Evolutionary conservation across 352 stramenopile genomes (phyloP), one percentile per base, ranked within the genome.

Genomic region (Pythium brassicae): DNA sequence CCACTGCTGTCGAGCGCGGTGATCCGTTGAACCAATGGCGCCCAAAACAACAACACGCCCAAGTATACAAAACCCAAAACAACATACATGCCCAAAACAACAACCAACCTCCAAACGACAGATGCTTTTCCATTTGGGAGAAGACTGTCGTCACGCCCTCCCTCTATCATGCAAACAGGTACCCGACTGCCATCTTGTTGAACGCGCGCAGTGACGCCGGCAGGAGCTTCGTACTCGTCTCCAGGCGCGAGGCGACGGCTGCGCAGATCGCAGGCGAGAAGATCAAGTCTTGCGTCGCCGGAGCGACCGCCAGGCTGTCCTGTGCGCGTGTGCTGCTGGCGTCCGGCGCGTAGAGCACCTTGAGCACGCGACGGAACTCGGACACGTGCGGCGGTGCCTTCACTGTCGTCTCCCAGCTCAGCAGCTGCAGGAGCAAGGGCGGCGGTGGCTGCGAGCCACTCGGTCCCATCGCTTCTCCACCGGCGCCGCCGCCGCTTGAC

Each of bases 381-480:
- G 23, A 49, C 4, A 46, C 54, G 39, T 53, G 42, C 7, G 68
- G 52, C 14, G 8, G 32, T 37, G 32, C 51, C 27, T 78, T 71
- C 26, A 89, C 65, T 69, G 76, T 85, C 3, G 77, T 80, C 27
- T 92, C 79, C 82, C 82, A 92, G 57, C 72, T 86, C 11, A 92
- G 59, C 29, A 92, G 50, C 50, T 92, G 82, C 48, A 90, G 27
- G 17, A 57, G 51, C 17, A 70, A 27, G 3, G 43, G 46, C 68
- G 53, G 29, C 76, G 56, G 4, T 22, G 61, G 42, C 11, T 51
- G 19, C 32, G 44, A 27, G 50, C 4, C 29, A 20, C 29, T 52
- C 17, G 49, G 32, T 37, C 14, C 40, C 46, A 12, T 26, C 34
- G 44, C 12, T 42, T 37, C 35, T 48, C 8, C 50, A 54, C 47